Evolutionary conservation across 345 rosid genomes (phyloP).

Genomic region (Bruguiera parviflora): DNA sequence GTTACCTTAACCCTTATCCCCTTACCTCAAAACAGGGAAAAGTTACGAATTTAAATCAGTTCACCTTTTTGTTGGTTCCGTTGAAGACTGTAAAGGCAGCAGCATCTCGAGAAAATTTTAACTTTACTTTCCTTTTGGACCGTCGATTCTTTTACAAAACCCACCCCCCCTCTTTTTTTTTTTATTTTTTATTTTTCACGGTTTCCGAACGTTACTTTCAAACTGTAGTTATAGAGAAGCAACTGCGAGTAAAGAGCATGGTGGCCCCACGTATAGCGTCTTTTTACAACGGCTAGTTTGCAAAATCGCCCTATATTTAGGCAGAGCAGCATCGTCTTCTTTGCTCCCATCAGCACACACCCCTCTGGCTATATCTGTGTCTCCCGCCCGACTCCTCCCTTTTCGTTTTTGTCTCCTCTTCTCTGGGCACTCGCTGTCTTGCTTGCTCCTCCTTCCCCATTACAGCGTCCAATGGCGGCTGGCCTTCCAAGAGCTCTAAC

Average conservation of each 20-base stretch:
- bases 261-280: background rate
- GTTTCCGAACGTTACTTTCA: no score
- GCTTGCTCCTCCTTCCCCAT: background rate
- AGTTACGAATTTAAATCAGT: no score
- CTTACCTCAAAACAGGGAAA: no score
- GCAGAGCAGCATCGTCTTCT: background rate
- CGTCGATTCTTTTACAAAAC: background rate
- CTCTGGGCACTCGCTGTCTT: no score
- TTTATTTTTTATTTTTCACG: background rate
- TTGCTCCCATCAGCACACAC: background rate
- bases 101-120: no score
- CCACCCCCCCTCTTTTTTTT: no score
- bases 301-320: background rate
- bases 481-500: background rate
- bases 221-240: no score
- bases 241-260: background rate
- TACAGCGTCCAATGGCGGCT: conserved; percentile 5
- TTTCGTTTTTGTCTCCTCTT: no score
- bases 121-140: background rate
- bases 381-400: background rate
- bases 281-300: conserved; percentile 22
- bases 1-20: no score
- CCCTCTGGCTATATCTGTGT: background rate
- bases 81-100: no score
- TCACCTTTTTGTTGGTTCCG: no score